A percentile compares a stretch with the other conserved stretches of the same genome.
Conservation (phyloP, 2,329 filamentous ascomycete genomes). For the Apiospora rasikravindrae region DNA sequence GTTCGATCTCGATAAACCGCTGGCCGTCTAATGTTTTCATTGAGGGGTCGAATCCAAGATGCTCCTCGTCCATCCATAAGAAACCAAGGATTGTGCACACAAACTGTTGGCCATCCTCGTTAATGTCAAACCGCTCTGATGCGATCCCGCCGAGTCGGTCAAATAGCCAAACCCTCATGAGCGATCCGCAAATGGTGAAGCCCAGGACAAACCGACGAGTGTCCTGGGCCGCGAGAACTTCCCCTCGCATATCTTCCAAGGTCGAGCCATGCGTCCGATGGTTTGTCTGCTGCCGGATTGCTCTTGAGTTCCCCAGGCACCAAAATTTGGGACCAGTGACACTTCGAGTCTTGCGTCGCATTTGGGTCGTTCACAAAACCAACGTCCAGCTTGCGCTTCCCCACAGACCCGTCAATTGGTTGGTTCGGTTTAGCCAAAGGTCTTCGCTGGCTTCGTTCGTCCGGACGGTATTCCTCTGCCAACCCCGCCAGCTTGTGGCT, state of each 20-base stretch:
- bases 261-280: constrained; percentile 44
- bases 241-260: constrained; percentile 48
- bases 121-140: constrained; percentile 44
- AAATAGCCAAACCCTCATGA: constrained; percentile 54
- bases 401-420: constrained; percentile 32
- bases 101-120: constrained; percentile 47
- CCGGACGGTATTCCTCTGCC: constrained; percentile 30
- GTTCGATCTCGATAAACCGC: constrained; percentile 9
- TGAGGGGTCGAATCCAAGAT: constrained; percentile 3
- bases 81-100: neutral
- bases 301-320: constrained; percentile 49
- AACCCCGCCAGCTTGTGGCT: constrained; percentile 36
- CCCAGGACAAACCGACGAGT: constrained; percentile 51
- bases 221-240: constrained; percentile 49
- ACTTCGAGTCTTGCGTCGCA: constrained; percentile 29
- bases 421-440: constrained; percentile 29
- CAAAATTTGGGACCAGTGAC: constrained; percentile 45
- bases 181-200: constrained; percentile 52
- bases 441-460: constrained; percentile 26
- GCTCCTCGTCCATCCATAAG: neutral
- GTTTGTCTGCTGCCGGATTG: constrained; percentile 40
- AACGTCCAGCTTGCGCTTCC: constrained; percentile 41
- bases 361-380: constrained; percentile 34
- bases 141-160: constrained; percentile 51
- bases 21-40: neutral